Conservation (phyloP, 1,284 basidiomycete species). For the Phylloboletellus chloephorus region DNA sequence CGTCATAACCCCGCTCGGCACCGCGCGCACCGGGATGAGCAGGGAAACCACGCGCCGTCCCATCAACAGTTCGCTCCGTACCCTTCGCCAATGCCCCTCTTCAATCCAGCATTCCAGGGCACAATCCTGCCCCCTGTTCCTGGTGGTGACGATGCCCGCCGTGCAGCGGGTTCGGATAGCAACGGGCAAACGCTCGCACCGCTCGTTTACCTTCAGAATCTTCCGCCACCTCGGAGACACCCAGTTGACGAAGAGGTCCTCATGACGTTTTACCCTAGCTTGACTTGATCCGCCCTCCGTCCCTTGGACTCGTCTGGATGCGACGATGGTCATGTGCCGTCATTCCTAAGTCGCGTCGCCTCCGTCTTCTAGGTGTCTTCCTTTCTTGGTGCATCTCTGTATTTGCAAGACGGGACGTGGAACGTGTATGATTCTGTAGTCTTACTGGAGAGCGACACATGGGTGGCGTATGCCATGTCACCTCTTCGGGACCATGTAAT, state of each 20-base stretch:
- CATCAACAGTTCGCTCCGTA: constrained; percentile 32
- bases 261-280: constrained; percentile 42
- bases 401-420: constrained; percentile 21
- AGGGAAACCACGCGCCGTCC: constrained; percentile 10
- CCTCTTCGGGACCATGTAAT: too few relatives aligned
- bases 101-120: constrained; percentile 12
- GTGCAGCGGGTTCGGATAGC: constrained; percentile 10
- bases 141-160: constrained; percentile 4
- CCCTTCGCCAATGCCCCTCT: constrained; percentile 25
- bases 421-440: constrained; percentile 23
- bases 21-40: constrained; percentile 24
- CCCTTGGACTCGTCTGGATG: constrained; percentile 1
- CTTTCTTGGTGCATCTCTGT: constrained; percentile 27
- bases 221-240: constrained; percentile 45
- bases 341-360: constrained; percentile 11
- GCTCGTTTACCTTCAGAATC: constrained; percentile 47
- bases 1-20: constrained; percentile 38
- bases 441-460: neutral
- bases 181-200: constrained; percentile 43
- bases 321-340: constrained; percentile 2
- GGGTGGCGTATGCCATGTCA: neutral
- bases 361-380: constrained; percentile 7
- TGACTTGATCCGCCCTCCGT: constrained; percentile 22
- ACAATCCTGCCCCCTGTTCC: constrained; percentile 1
- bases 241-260: constrained; percentile 57